These are phyloP conservation scores for Lactarius psammicola DNA, from an alignment of 768 basidiomycete species.

Conservation along the genomic window DNA sequence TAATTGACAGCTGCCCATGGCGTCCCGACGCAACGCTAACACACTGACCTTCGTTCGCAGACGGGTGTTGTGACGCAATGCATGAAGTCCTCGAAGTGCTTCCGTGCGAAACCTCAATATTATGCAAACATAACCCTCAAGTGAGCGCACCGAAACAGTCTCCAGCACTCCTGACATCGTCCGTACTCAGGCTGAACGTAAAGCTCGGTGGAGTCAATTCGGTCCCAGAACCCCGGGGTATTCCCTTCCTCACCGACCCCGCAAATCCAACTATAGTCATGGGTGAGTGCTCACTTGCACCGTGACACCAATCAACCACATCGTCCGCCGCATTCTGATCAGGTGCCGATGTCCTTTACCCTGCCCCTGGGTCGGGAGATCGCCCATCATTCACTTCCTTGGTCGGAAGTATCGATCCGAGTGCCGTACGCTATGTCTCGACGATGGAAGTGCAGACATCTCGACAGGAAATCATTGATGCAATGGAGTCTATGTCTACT, in stretches of 20 bases:
- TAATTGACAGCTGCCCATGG: conserved; percentile 33
- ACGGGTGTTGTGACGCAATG: conserved; percentile 80
- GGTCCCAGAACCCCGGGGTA: conserved; percentile 66
- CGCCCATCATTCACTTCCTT: conserved; percentile 80
- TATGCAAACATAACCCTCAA: conserved; percentile 80
- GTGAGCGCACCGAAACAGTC: conserved; percentile 40
- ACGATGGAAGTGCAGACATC: conserved; percentile 65
- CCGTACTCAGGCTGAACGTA: conserved; percentile 62
- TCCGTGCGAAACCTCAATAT: conserved; percentile 68
- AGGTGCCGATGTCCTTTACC: conserved; percentile 85
- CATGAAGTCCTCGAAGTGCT: conserved; percentile 64
- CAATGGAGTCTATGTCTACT: conserved; percentile 62
- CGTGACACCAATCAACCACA: background rate
- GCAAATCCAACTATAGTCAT: conserved; percentile 76
- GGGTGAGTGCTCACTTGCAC: conserved; percentile 44
- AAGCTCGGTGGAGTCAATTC: conserved; percentile 84
- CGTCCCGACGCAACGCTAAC: background rate
- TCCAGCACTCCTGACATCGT: conserved; percentile 8
- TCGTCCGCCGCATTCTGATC: background rate
- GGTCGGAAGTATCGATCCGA: conserved; percentile 76
- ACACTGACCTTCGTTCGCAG: conserved; percentile 35
- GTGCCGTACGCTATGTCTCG: conserved; percentile 66
- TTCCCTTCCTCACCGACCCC: conserved; percentile 63
- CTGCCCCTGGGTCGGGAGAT: conserved; percentile 74
- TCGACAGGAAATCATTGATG: conserved; percentile 74